Conservation (phyloP, 345 rosid species). For the Eucalyptus caleyi region DNA sequence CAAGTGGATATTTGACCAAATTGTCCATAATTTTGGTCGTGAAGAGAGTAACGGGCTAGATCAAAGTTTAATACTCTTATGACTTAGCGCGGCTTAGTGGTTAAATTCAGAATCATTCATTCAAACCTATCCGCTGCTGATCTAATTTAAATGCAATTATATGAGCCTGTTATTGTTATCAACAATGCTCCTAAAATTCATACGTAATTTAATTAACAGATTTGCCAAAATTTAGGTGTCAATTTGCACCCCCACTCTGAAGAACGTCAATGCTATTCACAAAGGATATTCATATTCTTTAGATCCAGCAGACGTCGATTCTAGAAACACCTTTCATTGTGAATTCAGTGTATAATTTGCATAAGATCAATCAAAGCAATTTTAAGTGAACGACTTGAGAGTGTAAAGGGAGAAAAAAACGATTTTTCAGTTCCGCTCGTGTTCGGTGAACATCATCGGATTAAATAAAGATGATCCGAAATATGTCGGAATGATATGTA, state of each 20-base stretch:
- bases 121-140: fast-evolving
- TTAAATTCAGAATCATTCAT: no score
- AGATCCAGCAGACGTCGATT: neutral
- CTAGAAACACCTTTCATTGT: neutral
- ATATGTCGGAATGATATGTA: neutral
- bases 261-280: neutral
- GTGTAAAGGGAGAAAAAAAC: neutral
- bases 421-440: neutral
- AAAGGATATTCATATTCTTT: neutral
- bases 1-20: no score
- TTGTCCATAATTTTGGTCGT: fast-evolving
- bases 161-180: no score
- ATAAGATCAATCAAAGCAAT: neutral
- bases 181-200: no score
- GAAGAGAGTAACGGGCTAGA: no score
- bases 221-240: no score
- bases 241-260: neutral
- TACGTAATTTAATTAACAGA: fast-evolving
- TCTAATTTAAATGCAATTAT: no score
- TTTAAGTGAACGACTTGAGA: neutral
- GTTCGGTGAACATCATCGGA: neutral
- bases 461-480: neutral
- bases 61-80: no score
- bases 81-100: fast-evolving
- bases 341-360: neutral